Conservation (phyloP, 495 filamentous ascomycete genomes). For the Collariella sp. region DNA sequence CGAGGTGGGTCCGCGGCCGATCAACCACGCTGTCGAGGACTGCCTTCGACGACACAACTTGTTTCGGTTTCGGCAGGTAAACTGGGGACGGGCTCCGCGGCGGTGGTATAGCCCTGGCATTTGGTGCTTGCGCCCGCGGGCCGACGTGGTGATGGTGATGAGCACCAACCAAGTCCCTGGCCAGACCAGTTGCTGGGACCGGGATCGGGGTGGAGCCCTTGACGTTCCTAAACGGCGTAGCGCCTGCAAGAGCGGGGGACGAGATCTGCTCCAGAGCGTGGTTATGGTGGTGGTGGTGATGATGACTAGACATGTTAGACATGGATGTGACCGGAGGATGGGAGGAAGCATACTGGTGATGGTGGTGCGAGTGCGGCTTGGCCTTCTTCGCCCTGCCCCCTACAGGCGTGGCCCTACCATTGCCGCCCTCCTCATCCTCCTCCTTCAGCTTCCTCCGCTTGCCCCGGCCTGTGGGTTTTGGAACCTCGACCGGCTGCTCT, state of each 20-base stretch:
- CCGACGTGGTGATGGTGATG: slow-evolving; percentile 32
- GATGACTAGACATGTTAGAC: slow-evolving; percentile 44
- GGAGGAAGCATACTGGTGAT: slow-evolving; percentile 47
- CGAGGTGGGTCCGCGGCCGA: slow-evolving; percentile 70
- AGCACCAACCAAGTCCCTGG: slow-evolving; percentile 36
- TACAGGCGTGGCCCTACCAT: slow-evolving; percentile 43
- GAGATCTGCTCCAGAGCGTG: slow-evolving; percentile 55
- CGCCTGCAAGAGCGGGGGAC: slow-evolving; percentile 35
- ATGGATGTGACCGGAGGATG: not conserved
- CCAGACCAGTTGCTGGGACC: slow-evolving; percentile 43
- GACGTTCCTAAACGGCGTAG: slow-evolving; percentile 33
- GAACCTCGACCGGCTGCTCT: slow-evolving; percentile 24
- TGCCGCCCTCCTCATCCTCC: slow-evolving; percentile 55
- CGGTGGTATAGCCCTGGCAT: slow-evolving; percentile 29
- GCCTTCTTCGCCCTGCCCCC: slow-evolving; percentile 48
- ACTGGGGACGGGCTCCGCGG: slow-evolving; percentile 36
- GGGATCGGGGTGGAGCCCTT: slow-evolving; percentile 45
- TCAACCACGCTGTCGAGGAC: slow-evolving; percentile 61
- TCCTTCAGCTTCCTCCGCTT: slow-evolving; percentile 53
- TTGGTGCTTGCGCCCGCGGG: slow-evolving; percentile 18
- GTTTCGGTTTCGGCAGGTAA: slow-evolving; percentile 51
- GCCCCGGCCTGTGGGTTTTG: slow-evolving; percentile 33
- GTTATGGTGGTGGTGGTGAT: slow-evolving; percentile 68
- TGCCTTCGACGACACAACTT: slow-evolving; percentile 53
- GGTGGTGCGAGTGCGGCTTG: slow-evolving; percentile 57